Evolutionary conservation across 331 rosid species (phyloP).

Genomic region (Erythrophleum ivorense): DNA sequence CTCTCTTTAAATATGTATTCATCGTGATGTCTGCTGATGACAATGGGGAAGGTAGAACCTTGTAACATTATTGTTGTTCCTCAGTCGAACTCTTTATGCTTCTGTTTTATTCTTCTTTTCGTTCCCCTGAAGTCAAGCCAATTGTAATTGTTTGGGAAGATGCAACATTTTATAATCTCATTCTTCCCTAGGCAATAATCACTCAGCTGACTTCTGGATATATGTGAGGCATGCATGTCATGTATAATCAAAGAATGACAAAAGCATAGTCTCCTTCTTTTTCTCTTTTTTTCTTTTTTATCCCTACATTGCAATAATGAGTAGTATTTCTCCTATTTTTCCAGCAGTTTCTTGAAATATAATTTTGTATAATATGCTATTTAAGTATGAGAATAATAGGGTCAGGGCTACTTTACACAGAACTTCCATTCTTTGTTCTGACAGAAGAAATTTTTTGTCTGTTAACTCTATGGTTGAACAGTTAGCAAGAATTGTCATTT

Average conservation of each 20-base stretch:
- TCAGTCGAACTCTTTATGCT: constrained; percentile 11
- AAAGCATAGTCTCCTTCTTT: constrained; percentile 1
- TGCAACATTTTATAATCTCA: constrained; percentile 15
- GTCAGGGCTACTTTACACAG: not conserved
- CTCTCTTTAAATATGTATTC: constrained; percentile 75
- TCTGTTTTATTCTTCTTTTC: constrained; percentile 26
- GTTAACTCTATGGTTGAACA: not conserved
- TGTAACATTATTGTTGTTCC: constrained; percentile 29
- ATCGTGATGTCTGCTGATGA: constrained; percentile 82
- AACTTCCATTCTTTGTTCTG: not conserved
- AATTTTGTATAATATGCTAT: constrained; percentile 1
- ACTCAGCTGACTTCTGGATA: constrained; percentile 7
- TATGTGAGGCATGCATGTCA: not conserved
- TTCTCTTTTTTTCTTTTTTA: not conserved
- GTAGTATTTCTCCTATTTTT: constrained; percentile 5
- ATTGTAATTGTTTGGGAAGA: constrained; percentile 21
- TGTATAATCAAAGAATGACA: not conserved
- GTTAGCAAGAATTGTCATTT: constrained; percentile 21
- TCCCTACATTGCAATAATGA: constrained; percentile 2
- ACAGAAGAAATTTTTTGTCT: constrained; percentile 8
- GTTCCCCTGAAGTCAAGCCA: constrained; percentile 10
- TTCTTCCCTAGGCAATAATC: constrained; percentile 25
- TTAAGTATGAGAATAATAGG: constrained; percentile 1
- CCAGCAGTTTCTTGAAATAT: constrained; percentile 2
- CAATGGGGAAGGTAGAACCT: constrained; percentile 75